Conservation (phyloP, 2,329 filamentous ascomycete species). For the Claviceps spartinae region DNA sequence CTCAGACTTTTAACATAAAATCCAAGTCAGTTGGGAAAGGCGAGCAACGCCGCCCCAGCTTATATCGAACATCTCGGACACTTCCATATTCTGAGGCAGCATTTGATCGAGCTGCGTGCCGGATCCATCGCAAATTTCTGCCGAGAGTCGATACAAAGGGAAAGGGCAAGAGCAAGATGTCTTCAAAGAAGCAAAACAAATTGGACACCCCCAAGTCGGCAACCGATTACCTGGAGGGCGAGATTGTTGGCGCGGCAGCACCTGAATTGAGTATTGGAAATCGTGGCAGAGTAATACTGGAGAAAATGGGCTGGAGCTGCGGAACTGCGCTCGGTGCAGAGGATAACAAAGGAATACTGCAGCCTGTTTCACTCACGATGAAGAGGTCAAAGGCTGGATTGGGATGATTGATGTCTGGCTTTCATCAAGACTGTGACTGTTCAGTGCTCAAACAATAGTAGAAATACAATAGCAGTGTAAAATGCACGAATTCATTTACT, state of each 20-base stretch:
- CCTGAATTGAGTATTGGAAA: constrained; percentile 75
- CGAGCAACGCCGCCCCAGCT: constrained; percentile 57
- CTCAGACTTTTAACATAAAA: constrained; percentile 60
- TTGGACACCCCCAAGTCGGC: constrained; percentile 10
- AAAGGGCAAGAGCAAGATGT: constrained; percentile 21
- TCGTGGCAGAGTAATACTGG: constrained; percentile 72
- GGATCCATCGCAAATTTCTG: constrained; percentile 41
- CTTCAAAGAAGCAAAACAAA: constrained; percentile 15
- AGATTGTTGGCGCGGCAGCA: constrained; percentile 73
- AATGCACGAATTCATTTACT: constrained; percentile 49
- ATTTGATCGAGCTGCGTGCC: constrained; percentile 34
- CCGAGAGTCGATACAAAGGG: constrained; percentile 30
- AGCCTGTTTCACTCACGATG: constrained; percentile 75
- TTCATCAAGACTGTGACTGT: not conserved
- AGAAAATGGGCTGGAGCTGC: constrained; percentile 93
- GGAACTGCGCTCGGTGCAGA: constrained; percentile 71
- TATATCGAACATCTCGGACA: constrained; percentile 63
- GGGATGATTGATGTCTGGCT: constrained; percentile 31
- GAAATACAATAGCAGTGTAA: constrained; percentile 20
- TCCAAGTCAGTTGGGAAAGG: constrained; percentile 73
- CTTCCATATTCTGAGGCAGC: constrained; percentile 42
- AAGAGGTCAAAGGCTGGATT: constrained; percentile 78
- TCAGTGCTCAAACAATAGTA: not conserved
- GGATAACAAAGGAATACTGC: constrained; percentile 78
- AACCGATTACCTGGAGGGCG: constrained; percentile 60